Evolutionary conservation across 2,329 filamentous ascomycete genomes (phyloP).

Genomic region (Fusarium avenaceum): DNA sequence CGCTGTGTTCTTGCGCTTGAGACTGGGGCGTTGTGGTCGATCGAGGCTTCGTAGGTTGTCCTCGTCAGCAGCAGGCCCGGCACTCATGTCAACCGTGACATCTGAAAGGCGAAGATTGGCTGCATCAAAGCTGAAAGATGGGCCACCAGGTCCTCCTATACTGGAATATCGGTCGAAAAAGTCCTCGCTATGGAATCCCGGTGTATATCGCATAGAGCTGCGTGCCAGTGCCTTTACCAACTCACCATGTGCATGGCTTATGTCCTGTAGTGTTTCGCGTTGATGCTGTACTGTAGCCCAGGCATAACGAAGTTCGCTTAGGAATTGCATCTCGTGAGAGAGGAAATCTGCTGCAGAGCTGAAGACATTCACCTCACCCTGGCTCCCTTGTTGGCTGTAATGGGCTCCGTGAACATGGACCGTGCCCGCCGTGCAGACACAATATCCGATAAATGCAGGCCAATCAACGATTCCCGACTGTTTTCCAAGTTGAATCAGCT

Average conservation of each 20-base stretch:
- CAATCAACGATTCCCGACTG: conserved; percentile 82
- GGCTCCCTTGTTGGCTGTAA: conserved; percentile 70
- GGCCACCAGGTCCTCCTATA: conserved; percentile 69
- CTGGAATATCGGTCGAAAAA: conserved; percentile 85
- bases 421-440: conserved; percentile 86
- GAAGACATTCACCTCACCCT: conserved; percentile 73
- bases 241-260: conserved; percentile 83
- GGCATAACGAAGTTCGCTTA: conserved; percentile 78
- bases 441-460: conserved; percentile 89
- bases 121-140: conserved; percentile 75
- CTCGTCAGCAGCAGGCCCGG: conserved; percentile 67
- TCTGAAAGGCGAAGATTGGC: conserved; percentile 80
- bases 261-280: conserved; percentile 80
- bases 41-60: conserved; percentile 58
- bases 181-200: conserved; percentile 86
- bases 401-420: conserved; percentile 90
- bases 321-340: conserved; percentile 82
- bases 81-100: conserved; percentile 70
- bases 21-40: conserved; percentile 53
- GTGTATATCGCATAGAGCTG: conserved; percentile 77
- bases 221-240: conserved; percentile 79
- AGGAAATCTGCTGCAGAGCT: conserved; percentile 75
- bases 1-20: conserved; percentile 65
- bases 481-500: conserved; percentile 83
- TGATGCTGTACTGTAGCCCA: conserved; percentile 88